Evolutionary conservation across 257 asterid genomes (phyloP), one percentile per base, ranked within the genome.

Genomic region (Ehretia macrophylla): DNA sequence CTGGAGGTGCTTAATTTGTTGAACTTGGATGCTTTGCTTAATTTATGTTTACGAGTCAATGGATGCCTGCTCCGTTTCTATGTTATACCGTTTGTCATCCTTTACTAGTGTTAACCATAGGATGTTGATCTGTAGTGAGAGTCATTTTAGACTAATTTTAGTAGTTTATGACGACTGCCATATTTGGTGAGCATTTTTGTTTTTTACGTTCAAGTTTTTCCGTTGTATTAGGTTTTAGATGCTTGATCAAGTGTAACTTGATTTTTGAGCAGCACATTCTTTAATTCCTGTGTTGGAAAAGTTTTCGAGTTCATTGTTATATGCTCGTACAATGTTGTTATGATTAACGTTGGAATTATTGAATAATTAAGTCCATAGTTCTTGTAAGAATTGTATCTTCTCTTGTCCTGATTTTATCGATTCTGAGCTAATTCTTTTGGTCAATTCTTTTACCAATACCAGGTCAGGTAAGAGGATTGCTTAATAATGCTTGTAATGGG

Each of bases 181-280:
- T 42, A 10, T 38, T 75, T 71, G 84, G 93, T 81, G 74, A 77
- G 85, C 79, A 75, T 75, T 83, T 87, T 85, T 85, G 86, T 79
- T 65, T 60, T 74, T 50, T 47, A 48, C 11, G 1, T 45, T 52
- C 32, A 50, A 60, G 20, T 56, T 69, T 49, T 32, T 55, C 16
- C 67, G 48, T 56, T 46, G 20, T 55, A 64, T 75, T 55, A 70
- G 68, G 53, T 53, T 72, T 66, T 74, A 66, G 85, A 65, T 72
- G 85, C 61, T 68, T 69, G 65, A 63, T 79, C 61, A 68, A 76
- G 74, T 64, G 71, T 56, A 74, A 55, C 69, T 67, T 71, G 74
- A 71, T 75, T 77, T 57, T 68, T 58, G 80, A 66, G 86, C 79
- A 80, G 81, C 73, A 80, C 90, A 83, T 88, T 88, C 95, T 72